Base-by-base conservation (phyloP, 2,329 filamentous ascomycete species). In the Didymella pomorum region DNA sequence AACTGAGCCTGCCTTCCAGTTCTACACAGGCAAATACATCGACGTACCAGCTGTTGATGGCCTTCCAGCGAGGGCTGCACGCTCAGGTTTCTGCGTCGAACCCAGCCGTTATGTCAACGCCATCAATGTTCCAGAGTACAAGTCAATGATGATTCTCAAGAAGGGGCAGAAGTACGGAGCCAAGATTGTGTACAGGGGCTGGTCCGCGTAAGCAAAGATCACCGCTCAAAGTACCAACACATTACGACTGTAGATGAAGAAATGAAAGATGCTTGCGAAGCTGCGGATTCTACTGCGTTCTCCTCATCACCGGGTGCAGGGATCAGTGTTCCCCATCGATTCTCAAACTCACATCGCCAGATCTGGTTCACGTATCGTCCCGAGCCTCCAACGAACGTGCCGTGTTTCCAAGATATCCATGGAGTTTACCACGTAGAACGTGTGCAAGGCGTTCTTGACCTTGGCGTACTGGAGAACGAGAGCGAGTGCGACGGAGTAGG, bases 1-100 rank as follows among this genome's bases (percentile, higher is more conserved):
- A 81, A 98, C 94, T 0, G 94, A 98, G 81, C 95, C 95, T 0
- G 91, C 92, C 0, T 98, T 97, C 83, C 94, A 98, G 78, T 96
- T 97, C 80, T 98, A 98, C 79, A 96, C 93, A 0, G 95, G 94
- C 64, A 89, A 91, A 72, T 89, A 88, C 72, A 93, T 96, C 65
- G 81, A 95, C 68, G 89, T 96, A 12, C 89, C 91, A 0, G 89
- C 78, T 58, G 80, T 82, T 21, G 82, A 80, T 29, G 82, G 81
- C 2, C 77, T 85, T 26, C 86, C 89, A 0, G 87, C 89, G 1
- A 85, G 91, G 47, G 86, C 84, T 0, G 73, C 86, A 4, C 85
- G 92, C 47, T 87, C 88, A 43, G 94, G 90, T 0, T 96, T 98
- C 80, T 97, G 93, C 76, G 89, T 97, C 42, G 95, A 99, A 82